Evolutionary conservation across 306 rosid species (phyloP).

Genomic region (Carpinus viminea): DNA sequence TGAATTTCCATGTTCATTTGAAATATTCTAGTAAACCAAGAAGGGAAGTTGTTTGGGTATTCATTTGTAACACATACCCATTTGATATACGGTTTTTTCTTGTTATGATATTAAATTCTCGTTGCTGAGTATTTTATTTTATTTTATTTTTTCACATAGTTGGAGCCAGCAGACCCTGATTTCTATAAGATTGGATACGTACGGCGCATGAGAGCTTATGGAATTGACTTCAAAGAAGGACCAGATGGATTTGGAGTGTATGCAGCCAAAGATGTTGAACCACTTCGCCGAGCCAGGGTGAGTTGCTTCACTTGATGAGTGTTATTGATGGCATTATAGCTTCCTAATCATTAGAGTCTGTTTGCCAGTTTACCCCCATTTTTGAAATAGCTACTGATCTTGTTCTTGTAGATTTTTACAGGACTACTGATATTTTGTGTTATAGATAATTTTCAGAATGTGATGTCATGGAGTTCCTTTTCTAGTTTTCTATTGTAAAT

Average conservation of each 20-base stretch:
- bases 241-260: slow-evolving; percentile 93
- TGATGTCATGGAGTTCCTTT: neutral
- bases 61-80: neutral
- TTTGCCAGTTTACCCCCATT: neutral
- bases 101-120: neutral
- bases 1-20: neutral
- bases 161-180: slow-evolving; percentile 94
- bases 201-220: slow-evolving; percentile 91
- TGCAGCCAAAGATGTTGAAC: slow-evolving; percentile 95
- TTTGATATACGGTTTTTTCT: neutral
- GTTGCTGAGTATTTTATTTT: neutral
- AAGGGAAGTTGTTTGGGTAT: neutral
- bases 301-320: slow-evolving; percentile 32
- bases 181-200: slow-evolving; percentile 87
- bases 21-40: neutral
- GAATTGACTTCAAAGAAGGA: slow-evolving; percentile 90
- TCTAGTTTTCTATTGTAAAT: slow-evolving; percentile 5
- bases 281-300: slow-evolving; percentile 95
- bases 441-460: neutral
- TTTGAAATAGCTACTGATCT: neutral
- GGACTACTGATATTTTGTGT: neutral
- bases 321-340: slow-evolving; percentile 1
- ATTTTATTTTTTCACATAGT: slow-evolving; percentile 35
- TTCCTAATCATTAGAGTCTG: neutral
- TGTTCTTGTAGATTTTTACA: neutral